Evolutionary conservation across 164 flowering plant genomes (phyloP).

Genomic region (Aristolochia contorta): DNA sequence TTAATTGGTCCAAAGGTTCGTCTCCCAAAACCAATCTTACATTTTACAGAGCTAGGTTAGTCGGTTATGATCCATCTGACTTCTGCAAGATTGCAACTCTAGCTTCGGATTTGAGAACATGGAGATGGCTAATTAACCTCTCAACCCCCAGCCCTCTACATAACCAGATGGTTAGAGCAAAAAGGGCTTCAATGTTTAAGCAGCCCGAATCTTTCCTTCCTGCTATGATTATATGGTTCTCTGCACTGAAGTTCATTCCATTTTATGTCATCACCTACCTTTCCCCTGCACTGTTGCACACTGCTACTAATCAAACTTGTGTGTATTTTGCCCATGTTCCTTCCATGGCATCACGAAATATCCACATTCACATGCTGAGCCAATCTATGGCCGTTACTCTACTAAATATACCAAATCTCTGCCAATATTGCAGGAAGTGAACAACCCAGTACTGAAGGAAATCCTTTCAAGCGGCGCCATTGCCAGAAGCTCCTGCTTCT

Average conservation of each 20-base stretch:
- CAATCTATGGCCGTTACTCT: background rate
- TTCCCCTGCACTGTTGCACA: background rate
- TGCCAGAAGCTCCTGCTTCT: slow-evolving; percentile 33
- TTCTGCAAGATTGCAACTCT: too few relatives aligned
- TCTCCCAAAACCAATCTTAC: background rate
- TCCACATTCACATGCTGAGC: background rate
- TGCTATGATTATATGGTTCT: too few relatives aligned
- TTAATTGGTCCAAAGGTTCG: slow-evolving; percentile 60
- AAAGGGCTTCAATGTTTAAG: too few relatives aligned
- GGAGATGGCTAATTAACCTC: too few relatives aligned
- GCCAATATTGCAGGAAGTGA: slow-evolving; percentile 41
- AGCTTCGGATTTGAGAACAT: too few relatives aligned
- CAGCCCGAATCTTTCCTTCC: too few relatives aligned
- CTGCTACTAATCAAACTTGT: background rate
- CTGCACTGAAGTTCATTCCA: too few relatives aligned
- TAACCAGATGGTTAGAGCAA: too few relatives aligned
- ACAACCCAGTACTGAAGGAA: slow-evolving; percentile 50
- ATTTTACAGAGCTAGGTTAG: background rate
- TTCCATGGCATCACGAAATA: background rate
- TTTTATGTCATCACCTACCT: background rate
- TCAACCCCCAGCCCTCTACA: too few relatives aligned
- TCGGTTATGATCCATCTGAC: too few relatives aligned
- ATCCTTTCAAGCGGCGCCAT: slow-evolving; percentile 42
- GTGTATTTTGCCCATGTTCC: background rate
- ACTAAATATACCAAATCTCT: background rate